Conservation (phyloP, 2,329 filamentous ascomycete species). For the Epichloe sp. region DNA sequence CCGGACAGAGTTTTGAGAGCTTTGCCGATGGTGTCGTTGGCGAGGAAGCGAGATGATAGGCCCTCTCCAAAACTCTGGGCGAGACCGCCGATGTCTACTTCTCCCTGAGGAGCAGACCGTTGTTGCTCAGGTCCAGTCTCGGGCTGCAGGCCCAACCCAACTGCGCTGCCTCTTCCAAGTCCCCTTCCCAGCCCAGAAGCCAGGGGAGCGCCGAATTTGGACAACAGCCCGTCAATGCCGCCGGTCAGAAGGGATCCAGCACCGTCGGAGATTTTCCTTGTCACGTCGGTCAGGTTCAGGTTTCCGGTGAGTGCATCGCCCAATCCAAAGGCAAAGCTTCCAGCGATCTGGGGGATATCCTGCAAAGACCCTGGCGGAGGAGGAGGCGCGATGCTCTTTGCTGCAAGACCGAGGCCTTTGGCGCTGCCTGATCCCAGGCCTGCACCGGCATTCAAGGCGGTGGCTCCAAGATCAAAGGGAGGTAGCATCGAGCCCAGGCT, state of each 20-base stretch:
- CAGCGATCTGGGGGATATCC: slow-evolving; percentile 9
- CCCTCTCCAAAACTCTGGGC: slow-evolving; percentile 14
- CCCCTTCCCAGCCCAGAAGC: slow-evolving; percentile 17
- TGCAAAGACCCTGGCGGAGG: slow-evolving; percentile 2
- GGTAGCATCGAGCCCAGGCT: slow-evolving; percentile 4
- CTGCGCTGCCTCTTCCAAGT: slow-evolving; percentile 12
- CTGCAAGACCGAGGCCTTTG: slow-evolving; percentile 8
- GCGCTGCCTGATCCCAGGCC: slow-evolving; percentile 10
- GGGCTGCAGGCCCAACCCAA: slow-evolving; percentile 17
- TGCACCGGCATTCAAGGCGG: slow-evolving; percentile 7
- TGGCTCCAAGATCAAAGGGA: slow-evolving; percentile 5
- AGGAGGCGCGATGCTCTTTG: slow-evolving; percentile 4
- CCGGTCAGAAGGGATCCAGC: not conserved
- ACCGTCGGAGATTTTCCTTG: not conserved
- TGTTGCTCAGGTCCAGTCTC: slow-evolving; percentile 10
- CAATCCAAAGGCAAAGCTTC: slow-evolving; percentile 12
- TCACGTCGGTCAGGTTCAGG: slow-evolving; percentile 8
- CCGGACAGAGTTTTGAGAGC: slow-evolving; percentile 7
- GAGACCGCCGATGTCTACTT: slow-evolving; percentile 10
- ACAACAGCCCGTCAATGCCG: slow-evolving; percentile 1
- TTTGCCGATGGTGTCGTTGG: slow-evolving; percentile 18
- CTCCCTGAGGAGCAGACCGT: not conserved
- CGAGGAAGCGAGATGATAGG: slow-evolving; percentile 18
- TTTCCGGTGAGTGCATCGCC: slow-evolving; percentile 10
- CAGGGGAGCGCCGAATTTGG: slow-evolving; percentile 8